A percentile compares a stretch with the other conserved stretches of the same genome.
Conservation (phyloP, 1,284 basidiomycete species). For the Retiboletus fuscus region DNA sequence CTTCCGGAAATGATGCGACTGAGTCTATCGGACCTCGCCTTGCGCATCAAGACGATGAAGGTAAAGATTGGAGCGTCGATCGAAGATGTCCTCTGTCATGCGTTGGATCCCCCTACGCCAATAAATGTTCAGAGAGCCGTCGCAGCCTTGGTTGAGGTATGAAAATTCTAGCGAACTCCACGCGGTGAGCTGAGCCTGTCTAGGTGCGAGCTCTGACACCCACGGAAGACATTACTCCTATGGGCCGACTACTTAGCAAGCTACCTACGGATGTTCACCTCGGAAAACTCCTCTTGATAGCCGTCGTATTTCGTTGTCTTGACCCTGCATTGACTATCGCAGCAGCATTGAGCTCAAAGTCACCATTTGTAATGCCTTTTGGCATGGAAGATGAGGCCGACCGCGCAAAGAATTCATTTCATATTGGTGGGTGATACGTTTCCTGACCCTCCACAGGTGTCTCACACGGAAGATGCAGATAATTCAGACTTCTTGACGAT, state of each 20-base stretch:
- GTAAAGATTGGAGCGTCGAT: slow-evolving; percentile 89
- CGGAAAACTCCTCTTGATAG: slow-evolving; percentile 92
- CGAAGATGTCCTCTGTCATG: slow-evolving; percentile 89
- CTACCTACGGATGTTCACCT: slow-evolving; percentile 97
- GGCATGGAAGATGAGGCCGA: slow-evolving; percentile 91
- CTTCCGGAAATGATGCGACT: slow-evolving; percentile 96
- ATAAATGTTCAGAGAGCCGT: slow-evolving; percentile 94
- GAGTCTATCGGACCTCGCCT: slow-evolving; percentile 92
- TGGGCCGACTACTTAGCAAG: slow-evolving; percentile 92
- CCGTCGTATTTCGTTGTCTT: slow-evolving; percentile 89
- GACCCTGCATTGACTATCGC: slow-evolving; percentile 97
- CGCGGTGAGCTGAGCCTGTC: slow-evolving; percentile 23
- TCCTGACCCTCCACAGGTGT: background rate
- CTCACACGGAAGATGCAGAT: slow-evolving; percentile 59
- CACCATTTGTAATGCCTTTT: slow-evolving; percentile 91
- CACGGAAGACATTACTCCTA: slow-evolving; percentile 93
- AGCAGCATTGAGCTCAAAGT: slow-evolving; percentile 92
- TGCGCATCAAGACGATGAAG: slow-evolving; percentile 98
- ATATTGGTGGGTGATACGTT: slow-evolving; percentile 65
- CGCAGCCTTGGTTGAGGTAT: slow-evolving; percentile 90
- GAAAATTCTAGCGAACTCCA: slow-evolving; percentile 7
- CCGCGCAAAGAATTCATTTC: slow-evolving; percentile 85
- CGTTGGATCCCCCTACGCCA: slow-evolving; percentile 90
- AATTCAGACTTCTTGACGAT: slow-evolving; percentile 98
- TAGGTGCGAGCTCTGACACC: slow-evolving; percentile 88